Conservation (phyloP, 495 filamentous ascomycete genomes). For the Astrothelium subdiscretum region DNA sequence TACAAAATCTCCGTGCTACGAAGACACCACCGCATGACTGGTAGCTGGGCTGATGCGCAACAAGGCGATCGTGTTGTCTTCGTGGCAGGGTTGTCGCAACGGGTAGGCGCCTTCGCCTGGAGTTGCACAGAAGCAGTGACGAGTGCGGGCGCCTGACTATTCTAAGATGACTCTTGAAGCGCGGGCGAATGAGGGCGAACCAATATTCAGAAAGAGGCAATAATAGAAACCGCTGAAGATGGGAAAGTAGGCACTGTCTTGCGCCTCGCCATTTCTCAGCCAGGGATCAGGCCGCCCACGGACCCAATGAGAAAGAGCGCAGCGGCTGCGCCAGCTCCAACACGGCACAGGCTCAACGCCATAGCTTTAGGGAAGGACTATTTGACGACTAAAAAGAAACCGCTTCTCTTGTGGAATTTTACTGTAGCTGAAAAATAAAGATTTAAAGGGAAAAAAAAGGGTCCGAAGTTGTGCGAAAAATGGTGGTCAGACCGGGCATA, state of each 20-base stretch:
- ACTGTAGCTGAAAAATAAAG: no score
- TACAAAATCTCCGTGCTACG: background rate
- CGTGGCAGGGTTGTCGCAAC: background rate
- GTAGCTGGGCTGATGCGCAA: background rate
- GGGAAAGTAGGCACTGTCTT: background rate
- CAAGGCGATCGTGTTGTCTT: background rate
- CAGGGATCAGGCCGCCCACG: background rate
- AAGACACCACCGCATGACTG: background rate
- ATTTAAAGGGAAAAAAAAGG: background rate
- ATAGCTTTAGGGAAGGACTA: background rate
- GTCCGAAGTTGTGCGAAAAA: background rate
- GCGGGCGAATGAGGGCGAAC: background rate
- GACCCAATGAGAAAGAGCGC: background rate
- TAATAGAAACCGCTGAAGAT: background rate
- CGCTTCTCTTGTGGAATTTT: no score
- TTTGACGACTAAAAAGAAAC: no score
- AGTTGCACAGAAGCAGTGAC: background rate
- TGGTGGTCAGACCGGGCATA: background rate
- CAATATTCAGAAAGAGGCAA: background rate
- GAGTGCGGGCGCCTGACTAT: background rate
- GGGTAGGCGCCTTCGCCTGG: background rate
- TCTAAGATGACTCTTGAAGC: background rate
- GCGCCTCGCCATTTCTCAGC: background rate
- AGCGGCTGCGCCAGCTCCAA: background rate
- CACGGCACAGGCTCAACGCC: background rate